Conservation (phyloP, 805 yeast genomes). For the Saccharomycopsis oosterbeekiorum region DNA sequence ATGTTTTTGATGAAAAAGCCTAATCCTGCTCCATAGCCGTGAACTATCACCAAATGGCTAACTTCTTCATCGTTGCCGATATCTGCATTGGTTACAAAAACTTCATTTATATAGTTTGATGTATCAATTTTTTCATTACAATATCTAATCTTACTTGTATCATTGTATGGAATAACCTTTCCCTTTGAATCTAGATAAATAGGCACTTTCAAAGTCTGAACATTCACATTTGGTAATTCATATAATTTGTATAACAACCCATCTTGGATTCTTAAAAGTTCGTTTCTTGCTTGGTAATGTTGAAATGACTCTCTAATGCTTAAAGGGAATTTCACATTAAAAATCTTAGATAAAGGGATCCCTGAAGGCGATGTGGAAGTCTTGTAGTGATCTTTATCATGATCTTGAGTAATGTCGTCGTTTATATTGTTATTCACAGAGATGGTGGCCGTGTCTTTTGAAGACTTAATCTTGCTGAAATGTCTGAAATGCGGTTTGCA, state of each 20-base stretch:
- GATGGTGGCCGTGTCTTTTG: background rate
- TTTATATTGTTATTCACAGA: background rate
- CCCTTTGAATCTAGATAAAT: conserved; percentile 23
- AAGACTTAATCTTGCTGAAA: background rate
- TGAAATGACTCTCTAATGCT: conserved; percentile 38
- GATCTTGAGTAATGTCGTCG: background rate
- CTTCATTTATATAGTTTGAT: conserved; percentile 57
- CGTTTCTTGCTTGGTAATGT: conserved; percentile 37
- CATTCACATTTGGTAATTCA: conserved; percentile 26
- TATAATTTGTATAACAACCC: conserved; percentile 40
- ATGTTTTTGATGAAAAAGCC: conserved; percentile 77
- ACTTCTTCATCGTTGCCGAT: conserved; percentile 21
- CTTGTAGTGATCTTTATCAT: conserved; percentile 5
- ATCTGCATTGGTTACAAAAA: conserved; percentile 45
- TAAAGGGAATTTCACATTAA: conserved; percentile 39
- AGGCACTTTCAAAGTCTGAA: conserved; percentile 27
- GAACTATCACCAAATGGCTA: conserved; percentile 62
- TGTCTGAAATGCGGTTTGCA: background rate
- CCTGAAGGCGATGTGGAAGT: conserved; percentile 16
- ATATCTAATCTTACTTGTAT: background rate
- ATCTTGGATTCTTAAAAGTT: conserved; percentile 36
- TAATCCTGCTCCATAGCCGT: conserved; percentile 93
- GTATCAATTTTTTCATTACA: background rate
- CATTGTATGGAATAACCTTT: conserved; percentile 28
- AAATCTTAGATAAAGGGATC: conserved; percentile 13